phyloP scores from a whole-genome alignment of 2,329 filamentous ascomycete species.

The Pseudogymnoascus sp. region DNA sequence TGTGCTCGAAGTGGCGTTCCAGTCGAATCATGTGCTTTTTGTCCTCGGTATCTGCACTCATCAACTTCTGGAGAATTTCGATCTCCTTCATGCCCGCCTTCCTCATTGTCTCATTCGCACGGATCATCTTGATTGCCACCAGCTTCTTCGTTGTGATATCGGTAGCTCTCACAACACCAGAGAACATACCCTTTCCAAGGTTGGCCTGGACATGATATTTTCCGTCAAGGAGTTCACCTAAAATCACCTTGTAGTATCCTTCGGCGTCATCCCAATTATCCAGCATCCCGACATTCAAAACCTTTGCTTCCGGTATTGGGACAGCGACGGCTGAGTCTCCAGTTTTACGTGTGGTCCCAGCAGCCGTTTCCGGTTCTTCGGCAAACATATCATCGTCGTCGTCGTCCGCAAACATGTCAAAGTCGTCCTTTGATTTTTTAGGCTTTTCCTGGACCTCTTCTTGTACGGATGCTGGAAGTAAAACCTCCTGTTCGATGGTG shows the following conservation, averaged over 20 bases:
- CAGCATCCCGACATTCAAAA: slow-evolving; percentile 66
- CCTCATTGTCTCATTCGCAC: slow-evolving; percentile 88
- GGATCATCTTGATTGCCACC: slow-evolving; percentile 97
- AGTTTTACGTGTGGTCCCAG: slow-evolving; percentile 32
- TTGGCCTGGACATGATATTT: slow-evolving; percentile 84
- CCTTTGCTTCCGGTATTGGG: slow-evolving; percentile 40
- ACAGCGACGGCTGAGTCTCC: slow-evolving; percentile 43
- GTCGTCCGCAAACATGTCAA: slow-evolving; percentile 87
- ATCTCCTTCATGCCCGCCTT: slow-evolving; percentile 95
- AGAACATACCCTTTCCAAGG: slow-evolving; percentile 92
- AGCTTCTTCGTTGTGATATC: slow-evolving; percentile 66
- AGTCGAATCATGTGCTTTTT: slow-evolving; percentile 89
- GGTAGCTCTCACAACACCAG: slow-evolving; percentile 82
- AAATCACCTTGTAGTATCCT: slow-evolving; percentile 92
- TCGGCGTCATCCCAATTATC: slow-evolving; percentile 93
- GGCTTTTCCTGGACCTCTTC: slow-evolving; percentile 26
- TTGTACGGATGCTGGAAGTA: slow-evolving; percentile 32
- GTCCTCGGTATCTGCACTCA: slow-evolving; percentile 76
- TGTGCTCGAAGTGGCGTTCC: slow-evolving; percentile 84
- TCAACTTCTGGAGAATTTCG: slow-evolving; percentile 81
- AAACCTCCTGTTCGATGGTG: slow-evolving; percentile 43
- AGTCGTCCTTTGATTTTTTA: slow-evolving; percentile 52
- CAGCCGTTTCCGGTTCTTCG: slow-evolving; percentile 38
- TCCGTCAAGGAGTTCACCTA: slow-evolving; percentile 81
- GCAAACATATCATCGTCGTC: slow-evolving; percentile 61